These are phyloP conservation scores for Letharia lupina DNA, from an alignment of 495 filamentous ascomycete genomes.

Conservation along the genomic window DNA sequence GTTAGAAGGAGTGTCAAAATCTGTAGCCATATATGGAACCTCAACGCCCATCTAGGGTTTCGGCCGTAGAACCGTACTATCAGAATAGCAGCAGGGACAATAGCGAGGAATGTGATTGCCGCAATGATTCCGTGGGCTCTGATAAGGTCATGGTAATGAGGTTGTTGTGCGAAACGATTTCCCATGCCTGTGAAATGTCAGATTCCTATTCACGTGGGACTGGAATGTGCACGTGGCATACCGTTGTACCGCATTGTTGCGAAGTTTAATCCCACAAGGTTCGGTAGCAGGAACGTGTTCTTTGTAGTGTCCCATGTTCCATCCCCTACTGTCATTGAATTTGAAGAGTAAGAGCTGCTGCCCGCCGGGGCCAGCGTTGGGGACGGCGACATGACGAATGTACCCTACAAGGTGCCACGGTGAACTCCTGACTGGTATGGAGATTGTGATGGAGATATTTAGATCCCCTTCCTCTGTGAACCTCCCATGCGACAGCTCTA, in stretches of 20 bases:
- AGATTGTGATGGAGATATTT: constrained; percentile 19
- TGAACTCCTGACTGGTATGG: not conserved
- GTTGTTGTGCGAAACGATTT: constrained; percentile 69
- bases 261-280: constrained; percentile 79
- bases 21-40: constrained; percentile 78
- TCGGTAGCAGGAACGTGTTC: constrained; percentile 83
- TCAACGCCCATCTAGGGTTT: constrained; percentile 57
- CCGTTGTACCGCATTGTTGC: constrained; percentile 96
- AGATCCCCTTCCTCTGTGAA: constrained; percentile 14
- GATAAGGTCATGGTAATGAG: constrained; percentile 71
- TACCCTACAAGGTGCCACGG: not conserved
- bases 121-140: constrained; percentile 78
- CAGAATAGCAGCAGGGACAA: constrained; percentile 73
- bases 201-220: constrained; percentile 19
- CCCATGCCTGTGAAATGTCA: constrained; percentile 62
- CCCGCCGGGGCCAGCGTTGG: constrained; percentile 62
- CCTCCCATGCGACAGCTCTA: constrained; percentile 24
- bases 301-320: constrained; percentile 81
- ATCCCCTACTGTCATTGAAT: constrained; percentile 80
- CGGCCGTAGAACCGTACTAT: constrained; percentile 65
- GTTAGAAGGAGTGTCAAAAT: constrained; percentile 64
- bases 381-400: constrained; percentile 35
- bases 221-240: constrained; percentile 30
- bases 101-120: constrained; percentile 75
- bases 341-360: constrained; percentile 72